phyloP scores from a whole-genome alignment of 352 stramenopile genomes.

The Pythium aphanidermatum region DNA sequence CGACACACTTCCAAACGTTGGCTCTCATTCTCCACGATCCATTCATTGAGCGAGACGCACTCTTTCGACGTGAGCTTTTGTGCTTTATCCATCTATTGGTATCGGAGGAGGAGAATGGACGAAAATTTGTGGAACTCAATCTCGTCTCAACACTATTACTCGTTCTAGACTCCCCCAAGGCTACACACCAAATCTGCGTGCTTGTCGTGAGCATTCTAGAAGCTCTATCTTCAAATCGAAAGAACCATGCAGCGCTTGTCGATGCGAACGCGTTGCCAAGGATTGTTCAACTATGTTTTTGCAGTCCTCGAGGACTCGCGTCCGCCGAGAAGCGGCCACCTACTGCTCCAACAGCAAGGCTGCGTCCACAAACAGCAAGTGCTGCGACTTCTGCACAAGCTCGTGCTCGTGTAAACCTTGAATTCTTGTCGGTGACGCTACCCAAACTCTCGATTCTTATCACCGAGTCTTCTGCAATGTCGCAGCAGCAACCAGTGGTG shows the following conservation, averaged over 20 bases:
- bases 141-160: constrained; percentile 48
- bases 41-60: constrained; percentile 55
- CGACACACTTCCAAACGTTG: constrained; percentile 46
- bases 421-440: neutral
- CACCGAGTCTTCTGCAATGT: neutral
- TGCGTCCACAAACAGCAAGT: constrained; percentile 6
- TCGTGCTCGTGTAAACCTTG: neutral
- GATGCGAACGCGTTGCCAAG: constrained; percentile 35
- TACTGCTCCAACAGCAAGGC: neutral
- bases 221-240: constrained; percentile 33
- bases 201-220: constrained; percentile 59
- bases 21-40: constrained; percentile 49
- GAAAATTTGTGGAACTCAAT: constrained; percentile 46
- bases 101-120: constrained; percentile 46
- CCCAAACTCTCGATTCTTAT: constrained; percentile 4
- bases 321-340: neutral
- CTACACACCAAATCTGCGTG: constrained; percentile 32
- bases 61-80: constrained; percentile 56
- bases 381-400: neutral
- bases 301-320: constrained; percentile 2
- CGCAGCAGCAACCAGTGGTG: neutral
- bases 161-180: constrained; percentile 34
- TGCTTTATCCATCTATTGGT: constrained; percentile 57
- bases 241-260: constrained; percentile 48
- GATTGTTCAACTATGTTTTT: constrained; percentile 53